Percentiles rank a stretch among this genome's conserved stretches.
These are phyloP conservation scores for Pseudohalonectria lignicola DNA, from an alignment of 2,329 filamentous ascomycete species.

Conservation along the genomic window DNA sequence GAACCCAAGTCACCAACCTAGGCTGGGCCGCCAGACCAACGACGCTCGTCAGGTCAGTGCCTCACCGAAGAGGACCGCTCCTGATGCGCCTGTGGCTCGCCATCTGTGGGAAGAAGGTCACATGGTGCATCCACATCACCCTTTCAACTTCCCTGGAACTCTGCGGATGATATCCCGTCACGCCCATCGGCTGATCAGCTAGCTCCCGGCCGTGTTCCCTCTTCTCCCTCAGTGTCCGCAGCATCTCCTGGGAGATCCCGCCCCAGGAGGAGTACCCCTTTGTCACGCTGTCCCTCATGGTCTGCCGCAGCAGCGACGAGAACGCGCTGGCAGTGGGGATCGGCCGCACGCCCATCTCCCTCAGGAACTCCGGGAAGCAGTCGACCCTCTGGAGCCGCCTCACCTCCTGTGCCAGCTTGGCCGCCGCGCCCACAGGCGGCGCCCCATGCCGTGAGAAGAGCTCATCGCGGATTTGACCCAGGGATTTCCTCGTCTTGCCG, in stretches of 20 bases:
- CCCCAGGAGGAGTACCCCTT: constrained; percentile 18
- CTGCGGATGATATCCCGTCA: too few relatives aligned
- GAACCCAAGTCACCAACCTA: too few relatives aligned
- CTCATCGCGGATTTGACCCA: constrained; percentile 27
- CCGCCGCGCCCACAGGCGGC: constrained; percentile 27
- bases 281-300: constrained; percentile 19
- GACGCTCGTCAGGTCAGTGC: too few relatives aligned
- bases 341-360: constrained; percentile 26
- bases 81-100: too few relatives aligned
- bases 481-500: constrained; percentile 12
- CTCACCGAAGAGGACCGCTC: too few relatives aligned
- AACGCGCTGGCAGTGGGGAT: constrained; percentile 15
- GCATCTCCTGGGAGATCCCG: constrained; percentile 5
- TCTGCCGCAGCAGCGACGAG: constrained; percentile 20
- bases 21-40: too few relatives aligned
- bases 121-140: too few relatives aligned
- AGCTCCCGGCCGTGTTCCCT: too few relatives aligned
- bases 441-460: constrained; percentile 34
- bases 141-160: too few relatives aligned
- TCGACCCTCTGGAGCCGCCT: constrained; percentile 28
- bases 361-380: constrained; percentile 29
- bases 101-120: too few relatives aligned
- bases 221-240: constrained; percentile 10
- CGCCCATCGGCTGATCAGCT: too few relatives aligned
- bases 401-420: constrained; percentile 27